phyloP scores from a whole-genome alignment of 345 rosid species.

The Capsella bursapastoris region DNA sequence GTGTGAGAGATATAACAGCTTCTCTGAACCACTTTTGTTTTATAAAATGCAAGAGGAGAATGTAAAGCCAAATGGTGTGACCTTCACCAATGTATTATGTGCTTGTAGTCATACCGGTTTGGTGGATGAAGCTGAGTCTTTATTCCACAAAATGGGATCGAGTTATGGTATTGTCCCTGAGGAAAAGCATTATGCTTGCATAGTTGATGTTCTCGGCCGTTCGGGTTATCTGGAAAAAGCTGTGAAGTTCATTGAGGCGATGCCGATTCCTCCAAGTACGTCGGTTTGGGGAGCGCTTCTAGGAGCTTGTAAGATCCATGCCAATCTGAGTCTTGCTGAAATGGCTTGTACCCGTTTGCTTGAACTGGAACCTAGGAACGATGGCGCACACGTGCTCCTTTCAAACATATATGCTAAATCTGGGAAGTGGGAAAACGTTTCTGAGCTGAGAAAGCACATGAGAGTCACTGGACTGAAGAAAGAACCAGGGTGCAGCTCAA shows the following conservation, averaged over 20 bases:
- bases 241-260: constrained; percentile 57
- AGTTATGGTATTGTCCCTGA: constrained; percentile 63
- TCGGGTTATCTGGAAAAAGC: constrained; percentile 75
- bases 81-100: constrained; percentile 64
- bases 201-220: constrained; percentile 76
- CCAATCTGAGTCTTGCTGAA: constrained; percentile 69
- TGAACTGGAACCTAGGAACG: constrained; percentile 62
- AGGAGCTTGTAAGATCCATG: constrained; percentile 74
- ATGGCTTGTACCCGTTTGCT: constrained; percentile 58
- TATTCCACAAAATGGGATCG: constrained; percentile 58
- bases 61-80: constrained; percentile 67
- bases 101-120: constrained; percentile 80
- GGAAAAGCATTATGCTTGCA: constrained; percentile 68
- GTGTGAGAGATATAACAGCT: no score
- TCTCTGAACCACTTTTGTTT: constrained; percentile 44
- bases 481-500: constrained; percentile 77
- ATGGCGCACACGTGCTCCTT: constrained; percentile 66
- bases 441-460: constrained; percentile 66
- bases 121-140: constrained; percentile 60
- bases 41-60: constrained; percentile 56
- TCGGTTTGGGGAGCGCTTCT: constrained; percentile 77
- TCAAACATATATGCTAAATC: constrained; percentile 75
- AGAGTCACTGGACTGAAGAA: constrained; percentile 68
- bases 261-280: constrained; percentile 61
- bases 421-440: constrained; percentile 62